A percentile compares a stretch with the other conserved stretches of the same genome.
Evolutionary conservation across 495 filamentous ascomycete genomes (phyloP).

Genomic region (Neurospora cerealis): DNA sequence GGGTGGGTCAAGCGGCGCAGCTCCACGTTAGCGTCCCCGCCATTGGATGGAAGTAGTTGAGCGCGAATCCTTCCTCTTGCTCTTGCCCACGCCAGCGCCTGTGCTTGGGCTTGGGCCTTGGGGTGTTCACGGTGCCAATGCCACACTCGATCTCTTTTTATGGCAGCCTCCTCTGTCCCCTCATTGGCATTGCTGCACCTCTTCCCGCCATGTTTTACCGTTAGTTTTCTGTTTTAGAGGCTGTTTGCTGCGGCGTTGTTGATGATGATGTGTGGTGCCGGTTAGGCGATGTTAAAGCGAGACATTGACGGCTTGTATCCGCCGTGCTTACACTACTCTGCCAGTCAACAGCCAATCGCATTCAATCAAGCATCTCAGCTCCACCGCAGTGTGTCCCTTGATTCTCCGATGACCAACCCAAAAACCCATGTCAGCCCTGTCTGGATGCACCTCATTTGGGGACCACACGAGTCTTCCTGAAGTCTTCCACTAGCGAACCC

Average conservation of each 20-base stretch:
- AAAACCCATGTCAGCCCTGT: not conserved
- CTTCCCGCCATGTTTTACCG: not conserved
- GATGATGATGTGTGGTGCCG: slow-evolving; percentile 6
- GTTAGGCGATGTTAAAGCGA: slow-evolving; percentile 6
- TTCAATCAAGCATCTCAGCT: not conserved
- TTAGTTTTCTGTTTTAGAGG: not conserved
- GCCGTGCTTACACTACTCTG: not conserved
- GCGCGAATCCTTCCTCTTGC: slow-evolving; percentile 18
- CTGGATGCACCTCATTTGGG: not conserved
- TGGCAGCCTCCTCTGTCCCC: not conserved
- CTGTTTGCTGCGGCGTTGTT: slow-evolving; percentile 2
- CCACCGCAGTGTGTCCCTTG: not conserved
- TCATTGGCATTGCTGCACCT: not conserved
- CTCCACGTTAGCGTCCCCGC: not conserved
- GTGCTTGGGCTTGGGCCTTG: slow-evolving; percentile 2
- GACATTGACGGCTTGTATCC: not conserved
- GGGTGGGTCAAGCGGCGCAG: slow-evolving; percentile 22
- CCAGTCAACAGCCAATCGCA: not conserved
- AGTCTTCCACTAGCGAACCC: not conserved
- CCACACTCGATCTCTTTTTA: slow-evolving; percentile 5
- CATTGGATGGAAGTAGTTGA: slow-evolving; percentile 11
- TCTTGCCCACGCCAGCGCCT: not conserved
- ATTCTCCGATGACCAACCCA: not conserved
- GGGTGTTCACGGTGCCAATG: slow-evolving; percentile 13
- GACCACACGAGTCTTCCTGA: not conserved